Evolutionary conservation across 2,329 filamentous ascomycete species (phyloP), one percentile per base, ranked within the genome.

Genomic region (Colletotrichum plurivorum): DNA sequence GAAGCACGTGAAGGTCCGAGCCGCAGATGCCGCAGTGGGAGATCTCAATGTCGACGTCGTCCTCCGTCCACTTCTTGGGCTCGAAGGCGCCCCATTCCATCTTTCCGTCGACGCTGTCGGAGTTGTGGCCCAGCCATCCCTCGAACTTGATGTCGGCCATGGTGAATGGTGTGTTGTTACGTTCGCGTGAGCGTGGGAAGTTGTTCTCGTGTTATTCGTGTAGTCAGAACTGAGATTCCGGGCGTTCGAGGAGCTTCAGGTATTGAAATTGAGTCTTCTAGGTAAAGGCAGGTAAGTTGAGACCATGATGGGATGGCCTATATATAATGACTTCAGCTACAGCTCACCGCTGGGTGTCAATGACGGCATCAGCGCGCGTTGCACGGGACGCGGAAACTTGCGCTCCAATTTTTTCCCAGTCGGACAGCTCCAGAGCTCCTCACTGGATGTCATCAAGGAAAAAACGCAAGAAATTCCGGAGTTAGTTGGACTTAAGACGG

Each of bases 1-100:
- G 82, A 4, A 91, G 80, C 5, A 81, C 85, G 78, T 92, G 89
- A 43, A 91, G 57, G 71, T 92, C 89, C 0, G 85, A 87, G 63
- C 88, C 90, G 75, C 90, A 92, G 71, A 92, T 85, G 69, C 90
- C 90, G 74, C 89, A 92, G 80, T 92, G 89, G 3, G 88, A 87
- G 71, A 93, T 80, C 74, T 87, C 83, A 73, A 93, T 90, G 74
- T 92, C 90, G 62, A 93, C 79, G 71, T 92, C 89, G 27, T 84
- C 87, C 76, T 92, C 90, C 52, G 89, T 86, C 86, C 89, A 92
- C n/a, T 81, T 78, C 82, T 92, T 92, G 45, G 89, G 89, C 77
- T 89, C 83, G 63, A 86, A 91, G 64, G 86, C 79, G 48, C 80
- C 80, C 86, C 86, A 88, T 39, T 81, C 76, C 86, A 88, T 87